A percentile compares a stretch with the other conserved stretches of the same genome.
These are phyloP conservation scores for Colletotrichum orbiculare DNA, from an alignment of 2,329 filamentous ascomycete species.

Conservation along the genomic window DNA sequence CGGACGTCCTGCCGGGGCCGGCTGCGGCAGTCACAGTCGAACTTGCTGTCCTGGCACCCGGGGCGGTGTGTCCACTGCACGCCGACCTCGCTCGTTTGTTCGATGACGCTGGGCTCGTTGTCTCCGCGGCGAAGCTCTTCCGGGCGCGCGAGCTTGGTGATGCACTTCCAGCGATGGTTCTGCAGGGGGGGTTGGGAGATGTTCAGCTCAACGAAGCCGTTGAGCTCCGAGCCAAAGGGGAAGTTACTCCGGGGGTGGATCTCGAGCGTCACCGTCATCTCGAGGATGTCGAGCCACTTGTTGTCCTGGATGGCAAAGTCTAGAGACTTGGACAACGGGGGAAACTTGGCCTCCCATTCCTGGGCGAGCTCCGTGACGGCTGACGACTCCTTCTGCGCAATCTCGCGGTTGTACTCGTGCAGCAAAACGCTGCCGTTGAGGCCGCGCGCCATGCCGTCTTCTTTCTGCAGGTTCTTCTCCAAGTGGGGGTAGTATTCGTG, in stretches of 20 bases:
- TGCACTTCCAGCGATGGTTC: slow-evolving; percentile 69
- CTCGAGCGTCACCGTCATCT: slow-evolving; percentile 71
- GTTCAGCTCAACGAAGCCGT: slow-evolving; percentile 68
- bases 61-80: slow-evolving; percentile 60
- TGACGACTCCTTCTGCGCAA: slow-evolving; percentile 66
- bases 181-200: slow-evolving; percentile 65
- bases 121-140: slow-evolving; percentile 58
- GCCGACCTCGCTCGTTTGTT: slow-evolving; percentile 62
- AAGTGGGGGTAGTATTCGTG: slow-evolving; percentile 66
- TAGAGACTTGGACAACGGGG: slow-evolving; percentile 65
- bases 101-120: slow-evolving; percentile 54
- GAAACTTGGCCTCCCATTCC: slow-evolving; percentile 69
- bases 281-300: slow-evolving; percentile 67
- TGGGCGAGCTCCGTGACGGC: slow-evolving; percentile 64
- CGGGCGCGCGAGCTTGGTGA: slow-evolving; percentile 68
- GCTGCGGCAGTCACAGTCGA: slow-evolving; percentile 63
- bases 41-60: slow-evolving; percentile 60
- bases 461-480: slow-evolving; percentile 64
- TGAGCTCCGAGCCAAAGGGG: slow-evolving; percentile 68
- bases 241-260: slow-evolving; percentile 68
- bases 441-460: slow-evolving; percentile 60
- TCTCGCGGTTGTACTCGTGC: slow-evolving; percentile 67
- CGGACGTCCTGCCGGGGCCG: slow-evolving; percentile 60
- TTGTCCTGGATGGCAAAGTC: slow-evolving; percentile 60
- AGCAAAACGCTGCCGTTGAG: slow-evolving; percentile 62